phyloP scores from a whole-genome alignment of 352 stramenopile genomes.

The Phytophthora multivora region DNA sequence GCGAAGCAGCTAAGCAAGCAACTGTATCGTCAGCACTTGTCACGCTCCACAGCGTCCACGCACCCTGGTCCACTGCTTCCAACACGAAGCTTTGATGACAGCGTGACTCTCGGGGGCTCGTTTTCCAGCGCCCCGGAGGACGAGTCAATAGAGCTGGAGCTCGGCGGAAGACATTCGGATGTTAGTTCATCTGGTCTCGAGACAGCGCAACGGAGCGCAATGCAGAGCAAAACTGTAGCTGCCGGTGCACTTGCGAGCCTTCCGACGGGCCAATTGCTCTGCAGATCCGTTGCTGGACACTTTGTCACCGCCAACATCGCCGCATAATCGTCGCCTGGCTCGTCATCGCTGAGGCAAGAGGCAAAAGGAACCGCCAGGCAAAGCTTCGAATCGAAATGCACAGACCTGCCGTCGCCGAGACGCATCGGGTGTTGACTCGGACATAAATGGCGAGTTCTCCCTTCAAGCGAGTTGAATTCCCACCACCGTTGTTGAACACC shows the following conservation, averaged over 20 bases:
- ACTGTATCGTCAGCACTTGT: conserved; percentile 35
- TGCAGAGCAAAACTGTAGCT: conserved; percentile 10
- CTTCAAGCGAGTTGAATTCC: conserved; percentile 10
- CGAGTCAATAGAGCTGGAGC: conserved; percentile 8
- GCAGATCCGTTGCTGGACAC: not conserved
- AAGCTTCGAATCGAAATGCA: conserved; percentile 8
- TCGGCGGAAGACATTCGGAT: conserved; percentile 20
- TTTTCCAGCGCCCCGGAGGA: not conserved
- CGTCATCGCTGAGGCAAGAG: conserved; percentile 18
- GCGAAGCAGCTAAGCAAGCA: conserved; percentile 37
- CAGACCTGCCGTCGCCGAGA: conserved; percentile 10
- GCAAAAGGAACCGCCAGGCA: not conserved
- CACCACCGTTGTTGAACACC: not conserved
- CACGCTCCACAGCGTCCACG: conserved; percentile 8
- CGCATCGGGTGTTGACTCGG: conserved; percentile 16
- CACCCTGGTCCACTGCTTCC: conserved; percentile 25
- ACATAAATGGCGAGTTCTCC: not conserved
- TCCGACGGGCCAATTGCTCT: conserved; percentile 7
- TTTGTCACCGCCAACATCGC: conserved; percentile 6
- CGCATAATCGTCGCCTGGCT: conserved; percentile 2
- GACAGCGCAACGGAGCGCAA: not conserved
- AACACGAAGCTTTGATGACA: conserved; percentile 35
- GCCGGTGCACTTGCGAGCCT: not conserved
- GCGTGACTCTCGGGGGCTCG: conserved; percentile 2
- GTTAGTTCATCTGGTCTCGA: conserved; percentile 15